Conservation (phyloP, 352 stramenopile species). For the Phytophthora pseudosyringae region DNA sequence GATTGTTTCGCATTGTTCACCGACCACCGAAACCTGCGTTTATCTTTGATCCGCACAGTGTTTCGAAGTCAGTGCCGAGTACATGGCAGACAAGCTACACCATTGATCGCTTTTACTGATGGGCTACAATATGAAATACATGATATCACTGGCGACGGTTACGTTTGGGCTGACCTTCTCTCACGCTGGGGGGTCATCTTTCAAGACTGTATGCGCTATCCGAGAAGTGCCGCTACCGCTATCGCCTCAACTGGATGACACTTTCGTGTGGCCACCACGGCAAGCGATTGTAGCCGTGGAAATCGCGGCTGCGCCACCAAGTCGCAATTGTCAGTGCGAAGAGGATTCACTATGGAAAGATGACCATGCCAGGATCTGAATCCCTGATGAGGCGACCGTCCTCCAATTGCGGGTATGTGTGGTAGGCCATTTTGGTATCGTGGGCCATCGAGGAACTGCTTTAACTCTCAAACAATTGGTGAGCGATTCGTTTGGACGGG, state of each 20-base stretch:
- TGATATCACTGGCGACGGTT: constrained; percentile 5
- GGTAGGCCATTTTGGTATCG: constrained; percentile 30
- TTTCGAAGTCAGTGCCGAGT: no score
- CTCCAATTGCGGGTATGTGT: constrained; percentile 38
- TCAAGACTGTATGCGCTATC: not conserved
- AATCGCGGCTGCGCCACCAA: not conserved
- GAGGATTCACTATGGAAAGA: not conserved
- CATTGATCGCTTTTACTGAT: not conserved
- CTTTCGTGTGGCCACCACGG: constrained; percentile 5
- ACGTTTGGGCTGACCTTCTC: constrained; percentile 18
- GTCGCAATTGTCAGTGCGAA: not conserved
- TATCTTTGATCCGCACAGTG: no score
- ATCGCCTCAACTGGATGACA: not conserved
- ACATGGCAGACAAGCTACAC: no score
- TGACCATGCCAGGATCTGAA: constrained; percentile 3
- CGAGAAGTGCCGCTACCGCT: not conserved
- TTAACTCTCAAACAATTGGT: not conserved
- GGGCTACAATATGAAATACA: constrained; percentile 22
- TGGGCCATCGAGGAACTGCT: constrained; percentile 19
- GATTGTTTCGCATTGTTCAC: no score
- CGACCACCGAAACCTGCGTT: no score
- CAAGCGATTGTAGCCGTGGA: not conserved
- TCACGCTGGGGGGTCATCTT: constrained; percentile 10
- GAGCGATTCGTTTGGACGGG: not conserved
- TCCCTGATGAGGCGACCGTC: constrained; percentile 8